Conservation (phyloP, 768 basidiomycete species). For the Lactarius evosmus region DNA sequence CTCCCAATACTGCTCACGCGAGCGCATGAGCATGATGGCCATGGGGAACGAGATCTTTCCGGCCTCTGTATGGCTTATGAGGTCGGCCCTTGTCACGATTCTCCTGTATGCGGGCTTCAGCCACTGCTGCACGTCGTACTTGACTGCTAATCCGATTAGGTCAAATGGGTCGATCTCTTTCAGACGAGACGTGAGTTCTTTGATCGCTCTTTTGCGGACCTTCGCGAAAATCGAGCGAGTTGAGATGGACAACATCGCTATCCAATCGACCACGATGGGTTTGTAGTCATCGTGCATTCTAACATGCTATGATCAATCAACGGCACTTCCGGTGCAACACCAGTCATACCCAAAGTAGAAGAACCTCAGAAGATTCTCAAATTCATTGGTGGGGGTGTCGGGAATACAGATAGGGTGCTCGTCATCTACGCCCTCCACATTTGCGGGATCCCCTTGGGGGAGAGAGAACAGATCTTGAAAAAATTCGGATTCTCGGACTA, state of each 20-base stretch:
- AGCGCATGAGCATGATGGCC: background rate
- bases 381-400: slow-evolving; percentile 18
- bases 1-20: background rate
- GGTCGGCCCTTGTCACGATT: background rate
- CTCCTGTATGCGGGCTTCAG: slow-evolving; percentile 24
- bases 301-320: background rate
- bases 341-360: slow-evolving; percentile 27
- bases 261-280: slow-evolving; percentile 22
- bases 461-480: slow-evolving; percentile 24
- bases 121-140: slow-evolving; percentile 29
- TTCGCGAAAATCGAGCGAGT: slow-evolving; percentile 21
- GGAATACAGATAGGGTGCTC: slow-evolving; percentile 26
- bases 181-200: slow-evolving; percentile 16
- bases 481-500: slow-evolving; percentile 25
- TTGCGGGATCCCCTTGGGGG: slow-evolving; percentile 24
- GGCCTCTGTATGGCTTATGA: background rate
- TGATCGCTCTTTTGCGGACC: slow-evolving; percentile 23
- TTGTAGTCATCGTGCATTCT: slow-evolving; percentile 22
- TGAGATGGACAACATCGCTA: slow-evolving; percentile 25
- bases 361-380: slow-evolving; percentile 26
- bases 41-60: background rate
- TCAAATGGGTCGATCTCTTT: slow-evolving; percentile 20
- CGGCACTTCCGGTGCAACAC: background rate
- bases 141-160: slow-evolving; percentile 25
- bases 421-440: slow-evolving; percentile 27